Conservation (phyloP, 345 rosid genomes). For the Streptanthus diversifolius region DNA sequence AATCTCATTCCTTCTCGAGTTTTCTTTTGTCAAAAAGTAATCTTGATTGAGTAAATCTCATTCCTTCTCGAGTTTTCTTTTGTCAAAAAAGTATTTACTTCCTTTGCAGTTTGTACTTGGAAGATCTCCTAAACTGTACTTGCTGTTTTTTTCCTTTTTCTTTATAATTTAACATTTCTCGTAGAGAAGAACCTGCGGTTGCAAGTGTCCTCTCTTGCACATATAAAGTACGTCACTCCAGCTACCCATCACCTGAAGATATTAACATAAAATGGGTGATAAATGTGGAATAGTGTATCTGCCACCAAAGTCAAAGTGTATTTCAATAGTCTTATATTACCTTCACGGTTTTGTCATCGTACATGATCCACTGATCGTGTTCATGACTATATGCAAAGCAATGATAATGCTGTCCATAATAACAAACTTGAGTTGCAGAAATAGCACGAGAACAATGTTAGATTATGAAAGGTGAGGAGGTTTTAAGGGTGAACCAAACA, state of each 20-base stretch:
- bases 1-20: background rate
- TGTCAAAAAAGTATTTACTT: slow-evolving; percentile 24
- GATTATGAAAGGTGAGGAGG: background rate
- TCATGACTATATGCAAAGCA: slow-evolving; percentile 90
- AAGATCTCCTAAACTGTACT: slow-evolving; percentile 15
- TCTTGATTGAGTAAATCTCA: too few relatives aligned
- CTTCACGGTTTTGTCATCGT: slow-evolving; percentile 93
- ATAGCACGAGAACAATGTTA: background rate
- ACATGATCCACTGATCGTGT: slow-evolving; percentile 77
- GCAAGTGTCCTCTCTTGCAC: slow-evolving; percentile 85
- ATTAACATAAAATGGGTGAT: slow-evolving; percentile 10
- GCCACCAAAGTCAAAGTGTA: background rate
- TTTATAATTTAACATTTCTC: slow-evolving; percentile 53
- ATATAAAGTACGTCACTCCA: slow-evolving; percentile 76
- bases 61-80: background rate
- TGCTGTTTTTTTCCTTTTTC: background rate
- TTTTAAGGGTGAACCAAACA: too few relatives aligned
- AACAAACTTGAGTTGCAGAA: slow-evolving; percentile 72
- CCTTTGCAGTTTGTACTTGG: slow-evolving; percentile 23
- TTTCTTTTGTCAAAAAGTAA: slow-evolving; percentile 12
- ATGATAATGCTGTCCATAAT: slow-evolving; percentile 97
- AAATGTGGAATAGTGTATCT: background rate
- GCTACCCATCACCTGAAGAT: slow-evolving; percentile 67
- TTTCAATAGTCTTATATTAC: slow-evolving; percentile 39
- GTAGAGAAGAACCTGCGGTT: slow-evolving; percentile 91